phyloP scores from a whole-genome alignment of 345 rosid genomes.

The Eucalyptus marginata region DNA sequence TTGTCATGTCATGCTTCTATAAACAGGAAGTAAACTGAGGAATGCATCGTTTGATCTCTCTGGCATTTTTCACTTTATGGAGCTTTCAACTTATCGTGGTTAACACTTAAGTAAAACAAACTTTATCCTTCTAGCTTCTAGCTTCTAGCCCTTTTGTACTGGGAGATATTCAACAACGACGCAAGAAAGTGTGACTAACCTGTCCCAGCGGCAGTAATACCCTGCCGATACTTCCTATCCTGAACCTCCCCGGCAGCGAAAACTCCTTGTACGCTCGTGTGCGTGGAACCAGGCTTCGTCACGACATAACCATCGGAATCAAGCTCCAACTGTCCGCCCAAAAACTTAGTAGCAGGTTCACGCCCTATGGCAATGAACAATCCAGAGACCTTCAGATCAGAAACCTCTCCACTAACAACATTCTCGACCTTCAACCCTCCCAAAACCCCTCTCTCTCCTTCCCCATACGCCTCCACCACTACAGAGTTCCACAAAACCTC shows the following conservation, averaged over 20 bases:
- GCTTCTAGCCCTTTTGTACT: neutral
- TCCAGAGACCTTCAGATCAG: slow-evolving; percentile 67
- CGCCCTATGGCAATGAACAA: slow-evolving; percentile 98
- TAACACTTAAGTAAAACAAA: neutral
- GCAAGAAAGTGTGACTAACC: slow-evolving; percentile 23
- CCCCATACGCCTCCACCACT: slow-evolving; percentile 72
- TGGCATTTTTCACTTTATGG: neutral
- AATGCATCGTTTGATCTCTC: neutral
- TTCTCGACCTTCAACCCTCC: slow-evolving; percentile 79
- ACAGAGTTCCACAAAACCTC: slow-evolving; percentile 72
- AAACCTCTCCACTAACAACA: slow-evolving; percentile 44
- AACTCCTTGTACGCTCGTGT: slow-evolving; percentile 70
- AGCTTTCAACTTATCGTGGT: neutral
- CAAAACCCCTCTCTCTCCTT: slow-evolving; percentile 21
- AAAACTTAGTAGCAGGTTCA: slow-evolving; percentile 90
- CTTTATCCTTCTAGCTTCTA: neutral
- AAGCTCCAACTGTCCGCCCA: slow-evolving; percentile 64
- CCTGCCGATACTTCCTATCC: slow-evolving; percentile 96
- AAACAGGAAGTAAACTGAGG: neutral
- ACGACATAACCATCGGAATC: slow-evolving; percentile 74
- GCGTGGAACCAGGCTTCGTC: slow-evolving; percentile 66
- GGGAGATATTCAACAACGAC: neutral
- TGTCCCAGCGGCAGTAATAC: slow-evolving; percentile 91
- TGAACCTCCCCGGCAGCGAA: slow-evolving; percentile 98
- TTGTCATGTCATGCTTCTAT: neutral